Base-by-base conservation (phyloP, 805 yeast species). In the Nakazawaea ambrosiae region DNA sequence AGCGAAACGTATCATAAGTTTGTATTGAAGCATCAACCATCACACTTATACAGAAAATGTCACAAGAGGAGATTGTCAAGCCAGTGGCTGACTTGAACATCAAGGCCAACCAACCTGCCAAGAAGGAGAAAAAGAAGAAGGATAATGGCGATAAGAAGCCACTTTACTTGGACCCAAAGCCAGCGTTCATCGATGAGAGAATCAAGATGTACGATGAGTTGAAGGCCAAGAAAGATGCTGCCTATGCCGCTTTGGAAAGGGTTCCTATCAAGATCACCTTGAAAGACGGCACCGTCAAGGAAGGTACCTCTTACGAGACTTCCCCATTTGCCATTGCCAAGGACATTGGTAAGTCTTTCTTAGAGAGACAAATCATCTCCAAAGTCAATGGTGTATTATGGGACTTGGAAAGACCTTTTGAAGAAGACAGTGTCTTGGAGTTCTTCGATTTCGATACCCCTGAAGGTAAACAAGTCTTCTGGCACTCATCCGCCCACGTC, bases 401-500 rank as follows among this genome's bases (percentile, higher is more conserved):
- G 97, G 98, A 92, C 66, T 70, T 92, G 53, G 89, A 81, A 47
- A 82, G 98, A 65, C 97, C 97, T 19, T 68, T 92, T 36, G 98
- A 92, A 64, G 63, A 61, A 10, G 82, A 75, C 43, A 68, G 74
- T 42, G 58, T 65, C 19, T 67, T 92, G 45, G 92, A 87, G 58
- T 81, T 88, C 53, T 75, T 87, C 57, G 97, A 89, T 57, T 92
- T 92, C 53, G 95, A 87, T 27, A 71, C 86, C 44, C 84, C 84
- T n/a, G 97, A 89, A 55, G 98, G 97, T 62, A 86, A 81, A 59
- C 78, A 79, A 47, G 97, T 90, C 25, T 92, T 92, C 66, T 92
- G 98, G 98, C 98, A 92, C 62, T 92, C 98, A 2, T 83, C 96
- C 48, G 98, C 98, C 37, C 98, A 92, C 65, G 90, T 92, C 39